Conservation (phyloP, 441 rosid species). For the Euphorbia schlechtendalii region DNA sequence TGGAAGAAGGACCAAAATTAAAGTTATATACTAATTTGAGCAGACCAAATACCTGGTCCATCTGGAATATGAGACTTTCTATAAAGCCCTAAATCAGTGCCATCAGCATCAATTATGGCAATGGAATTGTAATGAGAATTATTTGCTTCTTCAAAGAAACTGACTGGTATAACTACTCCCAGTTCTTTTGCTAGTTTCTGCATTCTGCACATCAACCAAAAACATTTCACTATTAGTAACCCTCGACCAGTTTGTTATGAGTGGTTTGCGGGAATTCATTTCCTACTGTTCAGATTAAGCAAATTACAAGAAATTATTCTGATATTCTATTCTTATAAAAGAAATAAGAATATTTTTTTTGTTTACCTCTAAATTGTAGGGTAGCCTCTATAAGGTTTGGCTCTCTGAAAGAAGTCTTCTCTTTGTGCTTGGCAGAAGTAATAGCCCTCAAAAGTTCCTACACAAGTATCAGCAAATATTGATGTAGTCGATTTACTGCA, state of each 20-base stretch:
- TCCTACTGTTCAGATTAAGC: background rate
- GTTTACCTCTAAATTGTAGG: constrained; percentile 68
- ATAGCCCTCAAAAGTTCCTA: constrained; percentile 96
- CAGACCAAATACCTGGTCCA: constrained; percentile 90
- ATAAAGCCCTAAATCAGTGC: constrained; percentile 82
- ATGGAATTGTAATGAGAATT: constrained; percentile 86
- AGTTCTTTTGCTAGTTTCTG: constrained; percentile 79
- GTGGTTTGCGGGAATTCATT: background rate
- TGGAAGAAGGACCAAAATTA: constrained; percentile 58
- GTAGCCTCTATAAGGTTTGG: constrained; percentile 71
- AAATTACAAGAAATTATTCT: background rate
- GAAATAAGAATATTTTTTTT: too few species aligned
- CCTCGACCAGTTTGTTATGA: background rate
- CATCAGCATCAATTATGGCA: constrained; percentile 88
- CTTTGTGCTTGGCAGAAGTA: constrained; percentile 97
- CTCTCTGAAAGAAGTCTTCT: constrained; percentile 65
- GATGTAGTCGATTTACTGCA: background rate
- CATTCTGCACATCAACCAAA: constrained; percentile 40
- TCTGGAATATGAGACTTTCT: constrained; percentile 96
- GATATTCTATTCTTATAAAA: background rate
- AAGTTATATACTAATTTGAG: constrained; percentile 91
- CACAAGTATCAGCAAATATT: constrained; percentile 9
- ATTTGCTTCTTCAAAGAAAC: constrained; percentile 96
- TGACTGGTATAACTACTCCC: constrained; percentile 79
- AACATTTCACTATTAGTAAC: constrained; percentile 34